These are phyloP conservation scores for Chimonanthus salicifolius DNA, from an alignment of 164 flowering plant species.

Conservation along the genomic window DNA sequence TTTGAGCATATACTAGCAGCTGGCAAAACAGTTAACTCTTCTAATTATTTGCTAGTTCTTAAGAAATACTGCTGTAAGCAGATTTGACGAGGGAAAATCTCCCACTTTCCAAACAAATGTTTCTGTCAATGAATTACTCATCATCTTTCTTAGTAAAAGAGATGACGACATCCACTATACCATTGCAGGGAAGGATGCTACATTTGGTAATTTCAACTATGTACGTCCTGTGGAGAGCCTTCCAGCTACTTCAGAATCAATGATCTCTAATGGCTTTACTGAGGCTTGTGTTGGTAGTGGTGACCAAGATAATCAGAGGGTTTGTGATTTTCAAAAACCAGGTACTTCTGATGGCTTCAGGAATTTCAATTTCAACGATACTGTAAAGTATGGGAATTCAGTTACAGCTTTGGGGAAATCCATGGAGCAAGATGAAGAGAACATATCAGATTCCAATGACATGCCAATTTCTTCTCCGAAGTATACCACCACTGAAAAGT, in stretches of 20 bases:
- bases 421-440: slow-evolving; percentile 40
- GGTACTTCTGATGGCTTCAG: slow-evolving; percentile 24
- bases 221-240: slow-evolving; percentile 29
- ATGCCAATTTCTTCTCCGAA: slow-evolving; percentile 47
- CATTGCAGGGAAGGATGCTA: slow-evolving; percentile 28
- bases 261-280: slow-evolving; percentile 5
- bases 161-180: slow-evolving; percentile 36
- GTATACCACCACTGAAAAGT: slow-evolving; percentile 75
- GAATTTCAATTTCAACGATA: slow-evolving; percentile 12
- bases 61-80: slow-evolving; percentile 17
- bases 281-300: slow-evolving; percentile 2
- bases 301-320: slow-evolving; percentile 19
- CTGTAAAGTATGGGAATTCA: slow-evolving; percentile 12
- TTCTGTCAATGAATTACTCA: slow-evolving; percentile 21
- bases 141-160: slow-evolving; percentile 27
- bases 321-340: slow-evolving; percentile 23
- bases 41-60: slow-evolving; percentile 25
- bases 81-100: slow-evolving; percentile 8
- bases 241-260: slow-evolving; percentile 6
- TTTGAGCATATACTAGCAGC: slow-evolving; percentile 26
- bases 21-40: slow-evolving; percentile 31
- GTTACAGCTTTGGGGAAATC: slow-evolving; percentile 16
- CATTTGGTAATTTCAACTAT: slow-evolving; percentile 16
- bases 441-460: slow-evolving; percentile 25
- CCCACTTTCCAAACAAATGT: slow-evolving; percentile 25